Conservation (phyloP, 2,329 filamentous ascomycete species). For the Fusarium cicatricum region DNA sequence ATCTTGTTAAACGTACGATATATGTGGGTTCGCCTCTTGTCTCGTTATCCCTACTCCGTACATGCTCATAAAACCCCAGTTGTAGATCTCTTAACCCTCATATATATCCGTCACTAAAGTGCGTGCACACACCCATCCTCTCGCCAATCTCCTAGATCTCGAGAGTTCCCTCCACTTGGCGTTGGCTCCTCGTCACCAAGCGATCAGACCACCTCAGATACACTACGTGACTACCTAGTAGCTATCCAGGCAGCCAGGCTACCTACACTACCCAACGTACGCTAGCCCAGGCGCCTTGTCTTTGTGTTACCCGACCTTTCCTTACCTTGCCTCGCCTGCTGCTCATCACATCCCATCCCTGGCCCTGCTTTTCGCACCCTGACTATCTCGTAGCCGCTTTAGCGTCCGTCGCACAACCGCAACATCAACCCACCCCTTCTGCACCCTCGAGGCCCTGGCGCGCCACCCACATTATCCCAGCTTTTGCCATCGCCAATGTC, state of each 20-base stretch:
- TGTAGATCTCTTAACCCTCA: conserved; percentile 17
- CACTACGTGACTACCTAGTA: too few relatives aligned
- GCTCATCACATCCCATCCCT: conserved; percentile 19
- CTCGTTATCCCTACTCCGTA: conserved; percentile 6
- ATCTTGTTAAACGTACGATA: conserved; percentile 20
- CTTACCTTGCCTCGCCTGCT: conserved; percentile 29
- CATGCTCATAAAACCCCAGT: conserved; percentile 10
- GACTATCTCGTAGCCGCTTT: conserved; percentile 28
- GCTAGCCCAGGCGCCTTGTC: conserved; percentile 23
- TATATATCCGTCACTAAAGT: conserved; percentile 4
- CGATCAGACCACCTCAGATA: conserved; percentile 28
- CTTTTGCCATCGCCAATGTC: conserved; percentile 33
- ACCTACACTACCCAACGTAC: neutral
- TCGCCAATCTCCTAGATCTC: conserved; percentile 31
- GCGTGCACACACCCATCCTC: conserved; percentile 21
- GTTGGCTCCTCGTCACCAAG: conserved; percentile 10
- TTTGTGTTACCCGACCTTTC: conserved; percentile 38
- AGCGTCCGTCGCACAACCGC: conserved; percentile 39
- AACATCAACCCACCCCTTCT: conserved; percentile 31
- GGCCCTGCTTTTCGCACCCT: conserved; percentile 33
- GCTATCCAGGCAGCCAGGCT: too few relatives aligned
- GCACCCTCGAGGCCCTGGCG: conserved; percentile 6
- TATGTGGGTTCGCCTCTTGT: conserved; percentile 21
- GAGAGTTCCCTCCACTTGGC: conserved; percentile 24
- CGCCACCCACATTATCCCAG: conserved; percentile 31